These are phyloP conservation scores for Vitis vinifera DNA, from an alignment of 164 flowering plant species.

Conservation along the genomic window DNA sequence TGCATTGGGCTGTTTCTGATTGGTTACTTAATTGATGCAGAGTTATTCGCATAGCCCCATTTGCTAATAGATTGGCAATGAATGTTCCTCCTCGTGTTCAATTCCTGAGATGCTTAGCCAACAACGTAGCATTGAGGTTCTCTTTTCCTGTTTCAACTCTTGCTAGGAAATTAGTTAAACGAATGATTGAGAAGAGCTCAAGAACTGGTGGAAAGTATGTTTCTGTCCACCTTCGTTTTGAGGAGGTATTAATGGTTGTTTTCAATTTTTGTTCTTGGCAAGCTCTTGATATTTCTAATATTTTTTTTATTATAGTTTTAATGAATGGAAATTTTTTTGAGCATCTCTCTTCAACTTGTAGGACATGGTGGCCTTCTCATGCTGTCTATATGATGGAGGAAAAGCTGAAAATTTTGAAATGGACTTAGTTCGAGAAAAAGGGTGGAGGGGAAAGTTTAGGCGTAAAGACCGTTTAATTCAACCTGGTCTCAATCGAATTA, in stretches of 20 bases:
- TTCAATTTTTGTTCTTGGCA: not conserved
- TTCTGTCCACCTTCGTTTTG: slow-evolving; percentile 87
- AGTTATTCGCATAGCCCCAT: slow-evolving; percentile 80
- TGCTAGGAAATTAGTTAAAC: slow-evolving; percentile 53
- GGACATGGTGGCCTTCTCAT: slow-evolving; percentile 99
- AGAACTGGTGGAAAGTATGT: slow-evolving; percentile 69
- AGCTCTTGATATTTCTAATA: not conserved
- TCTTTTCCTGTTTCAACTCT: slow-evolving; percentile 60
- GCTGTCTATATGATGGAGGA: slow-evolving; percentile 90
- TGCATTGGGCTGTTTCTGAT: not conserved
- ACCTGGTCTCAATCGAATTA: slow-evolving; percentile 65
- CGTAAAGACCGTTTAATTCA: slow-evolving; percentile 42
- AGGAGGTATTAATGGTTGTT: slow-evolving; percentile 58
- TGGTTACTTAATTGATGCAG: slow-evolving; percentile 35
- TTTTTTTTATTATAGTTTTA: not conserved
- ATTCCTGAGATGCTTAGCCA: slow-evolving; percentile 74
- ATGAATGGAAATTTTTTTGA: not conserved
- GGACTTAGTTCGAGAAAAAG: slow-evolving; percentile 68
- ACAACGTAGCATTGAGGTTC: slow-evolving; percentile 76
- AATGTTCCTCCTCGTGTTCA: slow-evolving; percentile 75
- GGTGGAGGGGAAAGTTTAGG: slow-evolving; percentile 81
- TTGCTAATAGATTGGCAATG: slow-evolving; percentile 89
- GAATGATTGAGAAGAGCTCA: slow-evolving; percentile 67
- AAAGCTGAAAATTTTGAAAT: slow-evolving; percentile 56
- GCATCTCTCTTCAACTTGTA: slow-evolving; percentile 19